Evolutionary conservation across 2,329 filamentous ascomycete species (phyloP), one percentile per base, ranked within the genome.

Genomic region (Mycocentrospora acerina): DNA sequence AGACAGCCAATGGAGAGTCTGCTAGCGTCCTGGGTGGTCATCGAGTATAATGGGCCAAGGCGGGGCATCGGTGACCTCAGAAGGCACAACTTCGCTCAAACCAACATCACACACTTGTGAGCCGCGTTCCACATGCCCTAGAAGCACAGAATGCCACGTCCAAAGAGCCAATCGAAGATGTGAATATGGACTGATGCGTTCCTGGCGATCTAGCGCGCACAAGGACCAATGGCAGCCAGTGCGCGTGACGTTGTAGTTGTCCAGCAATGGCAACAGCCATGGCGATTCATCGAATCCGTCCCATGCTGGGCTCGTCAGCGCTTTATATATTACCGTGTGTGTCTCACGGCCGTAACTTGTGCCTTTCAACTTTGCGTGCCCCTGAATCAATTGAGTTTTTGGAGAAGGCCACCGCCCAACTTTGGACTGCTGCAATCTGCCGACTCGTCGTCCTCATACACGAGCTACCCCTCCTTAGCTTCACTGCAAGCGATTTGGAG

Each of bases 161-260:
- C 37, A 31, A 27, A 38, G 17, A 24, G 31, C 19, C 15, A 37
- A 36, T 29, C 22, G 40, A 46, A 37, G 36, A 34, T 39, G 28
- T 28, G 32, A 42, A 27, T 32, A 39, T 35, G 43, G 33, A 48
- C 46, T 30, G 37, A 46, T 36, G 36, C 37, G 48, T 46, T 46
- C 51, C 53, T 57, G 54, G 48, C 54, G 57, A 57, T 59, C 59
- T 32, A 32, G 39, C 28, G 40, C 37, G 40, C 24, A 28, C n/a
- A 32, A 22, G 34, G 37, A 22, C 50, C 48, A 55, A 52, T 53
- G 29, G 40, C 29, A 33, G 9, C 9, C 19, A 45, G 51, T 33
- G 53, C 57, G 59, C 55, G 59, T 66, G 62, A 66, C 60, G 61
- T 55, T 59, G 50, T 33, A 38, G 44, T 36, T 38, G 47, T 42